Conservation (phyloP, 176 grass and related monocot species). For the Bolboschoenus planiculmis region DNA sequence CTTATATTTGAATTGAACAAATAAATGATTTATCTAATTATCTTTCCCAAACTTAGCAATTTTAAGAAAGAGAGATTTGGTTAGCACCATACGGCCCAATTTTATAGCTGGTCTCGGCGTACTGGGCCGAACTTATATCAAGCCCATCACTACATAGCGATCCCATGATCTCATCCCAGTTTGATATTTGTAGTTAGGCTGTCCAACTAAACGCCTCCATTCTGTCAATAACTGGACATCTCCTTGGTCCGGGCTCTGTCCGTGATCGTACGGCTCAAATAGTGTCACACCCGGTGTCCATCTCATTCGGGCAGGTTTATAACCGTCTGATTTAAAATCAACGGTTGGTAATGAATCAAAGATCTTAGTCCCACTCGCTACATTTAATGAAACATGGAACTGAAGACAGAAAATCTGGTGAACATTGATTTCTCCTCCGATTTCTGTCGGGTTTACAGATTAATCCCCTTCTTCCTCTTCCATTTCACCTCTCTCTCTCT, state of each 20-base stretch:
- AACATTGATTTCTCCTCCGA: slow-evolving; percentile 5
- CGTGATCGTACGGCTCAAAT: background rate
- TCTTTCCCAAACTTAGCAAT: background rate
- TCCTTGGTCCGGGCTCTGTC: too few species aligned
- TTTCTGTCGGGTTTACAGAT: slow-evolving; percentile 7
- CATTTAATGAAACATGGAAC: background rate
- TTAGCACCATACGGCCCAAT: background rate
- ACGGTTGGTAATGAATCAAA: background rate
- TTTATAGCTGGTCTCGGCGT: background rate
- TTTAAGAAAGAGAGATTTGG: background rate
- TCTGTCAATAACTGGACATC: background rate
- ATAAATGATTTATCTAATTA: too few species aligned
- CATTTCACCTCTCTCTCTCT: background rate
- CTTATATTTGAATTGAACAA: background rate
- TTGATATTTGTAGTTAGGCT: too few species aligned
- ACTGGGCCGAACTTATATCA: background rate
- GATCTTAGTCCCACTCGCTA: background rate
- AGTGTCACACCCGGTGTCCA: background rate
- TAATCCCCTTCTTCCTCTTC: background rate
- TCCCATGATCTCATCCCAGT: too few species aligned
- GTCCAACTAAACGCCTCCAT: too few species aligned
- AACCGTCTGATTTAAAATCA: background rate
- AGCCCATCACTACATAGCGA: background rate
- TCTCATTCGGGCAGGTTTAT: background rate
- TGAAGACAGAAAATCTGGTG: background rate